Evolutionary conservation across 345 rosid species (phyloP), one percentile per base, ranked within the genome.

Genomic region (Gossypium anomalum): DNA sequence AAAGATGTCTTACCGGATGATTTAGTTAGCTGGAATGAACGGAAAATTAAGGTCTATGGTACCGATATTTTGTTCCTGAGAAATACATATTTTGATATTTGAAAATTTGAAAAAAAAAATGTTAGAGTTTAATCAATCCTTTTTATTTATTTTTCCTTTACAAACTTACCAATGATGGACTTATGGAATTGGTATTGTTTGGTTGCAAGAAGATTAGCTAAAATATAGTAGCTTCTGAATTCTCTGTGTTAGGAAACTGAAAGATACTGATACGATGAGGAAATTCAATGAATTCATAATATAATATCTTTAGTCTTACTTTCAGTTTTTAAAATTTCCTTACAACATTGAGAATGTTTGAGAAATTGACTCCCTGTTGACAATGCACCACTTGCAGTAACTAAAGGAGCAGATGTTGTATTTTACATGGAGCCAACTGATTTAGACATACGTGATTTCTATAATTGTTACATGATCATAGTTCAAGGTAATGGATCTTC

Each of bases 391-490:
- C 19, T 78, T 87, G 85, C 93, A 94, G 98, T 83, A 72, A 83
- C 86, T 67, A 87, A 86, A 72, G 97, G 94, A 52, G 87, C 97
- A 17, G 63, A 76, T 72, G 89, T 84, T 74, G 97, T 91, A 15
- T 92, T 94, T 76, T 89, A 83, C 77, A 85, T 87, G 84, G 97
- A 90, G 71, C 79, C 85, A 60, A 67, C 75, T 68, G 87, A 80
- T 84, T 80, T 91, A 61, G 79, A 76, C 68, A 74, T 75, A 0
- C 72, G 38, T 75, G 85, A 91, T 80, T 85, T 87, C 80, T 89
- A 80, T 62, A 70, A 67, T 25, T 85, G 89, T 84, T 91, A 94
- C 85, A 84, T 77, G 88, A 75, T 84, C 82, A 70, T 92, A 3
- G 95, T 94, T 79, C 89, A 94, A 91, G 98, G 98, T 94, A 79